phyloP scores from a whole-genome alignment of 306 rosid species.

The Lablab purpureus region DNA sequence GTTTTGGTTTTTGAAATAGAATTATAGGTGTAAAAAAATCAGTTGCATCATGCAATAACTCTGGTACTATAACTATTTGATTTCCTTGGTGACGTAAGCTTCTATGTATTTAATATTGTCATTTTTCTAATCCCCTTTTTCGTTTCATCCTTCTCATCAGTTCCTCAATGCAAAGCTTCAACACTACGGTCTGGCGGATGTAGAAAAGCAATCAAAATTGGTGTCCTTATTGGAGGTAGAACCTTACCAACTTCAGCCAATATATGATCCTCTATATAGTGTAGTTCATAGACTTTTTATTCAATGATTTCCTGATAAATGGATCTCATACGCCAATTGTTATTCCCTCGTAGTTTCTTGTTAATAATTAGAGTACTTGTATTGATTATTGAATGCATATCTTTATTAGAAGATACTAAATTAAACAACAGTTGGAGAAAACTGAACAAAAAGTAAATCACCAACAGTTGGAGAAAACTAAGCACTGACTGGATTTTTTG shows the following conservation, averaged over 20 bases:
- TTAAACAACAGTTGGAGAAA: too few species aligned
- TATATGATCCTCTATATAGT: constrained; percentile 24
- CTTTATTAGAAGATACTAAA: neutral
- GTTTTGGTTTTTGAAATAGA: constrained; percentile 15
- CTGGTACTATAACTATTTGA: neutral
- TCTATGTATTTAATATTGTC: constrained; percentile 18
- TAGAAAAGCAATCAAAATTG: constrained; percentile 53
- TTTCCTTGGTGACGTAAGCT: constrained; percentile 28
- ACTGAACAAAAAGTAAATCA: too few species aligned
- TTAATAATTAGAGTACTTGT: constrained; percentile 10
- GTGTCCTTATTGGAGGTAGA: constrained; percentile 72
- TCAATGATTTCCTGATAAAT: constrained; percentile 18
- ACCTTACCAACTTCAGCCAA: constrained; percentile 30
- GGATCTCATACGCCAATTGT: neutral
- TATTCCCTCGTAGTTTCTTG: neutral
- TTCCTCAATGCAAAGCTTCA: constrained; percentile 54
- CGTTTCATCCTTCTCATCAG: constrained; percentile 45
- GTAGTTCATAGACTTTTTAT: constrained; percentile 22
- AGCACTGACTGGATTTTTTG: neutral
- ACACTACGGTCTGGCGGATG: constrained; percentile 56
- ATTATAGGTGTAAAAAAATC: constrained; percentile 4
- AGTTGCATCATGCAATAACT: constrained; percentile 8
- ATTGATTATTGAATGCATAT: neutral
- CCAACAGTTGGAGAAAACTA: neutral
- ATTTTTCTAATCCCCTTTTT: constrained; percentile 46